Evolutionary conservation across 176 grass and related monocot genomes (phyloP), one percentile per base, ranked within the genome.

Genomic region (Cenchrus fungigraminus): DNA sequence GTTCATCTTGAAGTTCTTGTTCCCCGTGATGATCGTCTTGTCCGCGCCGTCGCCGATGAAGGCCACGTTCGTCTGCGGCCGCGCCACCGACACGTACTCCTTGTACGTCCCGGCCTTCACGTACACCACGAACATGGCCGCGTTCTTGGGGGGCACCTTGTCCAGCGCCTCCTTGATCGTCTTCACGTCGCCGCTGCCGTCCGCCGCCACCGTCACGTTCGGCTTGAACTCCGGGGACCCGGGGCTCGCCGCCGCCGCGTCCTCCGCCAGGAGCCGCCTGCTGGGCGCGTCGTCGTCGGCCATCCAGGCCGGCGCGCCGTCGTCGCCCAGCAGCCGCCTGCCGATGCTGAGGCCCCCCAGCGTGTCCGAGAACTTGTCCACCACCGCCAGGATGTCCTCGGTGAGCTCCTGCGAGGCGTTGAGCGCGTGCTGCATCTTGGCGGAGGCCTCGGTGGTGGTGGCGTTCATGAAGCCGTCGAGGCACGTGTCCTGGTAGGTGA

Each of bases 401-500:
- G 94, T 97, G 15, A 97, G 94, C 81, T 97, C 91, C 68, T 84
- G 60, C 58, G 94, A 83, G 5, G 82, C 87, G 81, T 94, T 94
- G 22, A 97, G 94, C 15, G 94, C 79, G 6, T 46, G 72, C 20
- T 73, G 55, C 94, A 97, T 97, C 84, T 92, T 89, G 42, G 28
- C 81, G 1, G 89, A 75, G 3, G 94, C 94, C 14, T 97, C 85
- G 1, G 87, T 87, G 63, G 85, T 86, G 46, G 91, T 94, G 46
- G 89, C 84, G 80, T 94, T 94, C 0, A 79, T 8, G 87, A 97
- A 97, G 2, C 94, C 94, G 75, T 97, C 91, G 13, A 97, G 80
- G 87, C 94, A 97, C 0, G 94, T 97, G 77, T 86, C 89, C 91
- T 97, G 89, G 86, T 94, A 94, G 2, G 94, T 97, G 10, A 94